Percentiles rank a stretch among this genome's conserved stretches.
Conservation (phyloP, 2,329 filamentous ascomycete genomes). For the Diaporthe ampelina region DNA sequence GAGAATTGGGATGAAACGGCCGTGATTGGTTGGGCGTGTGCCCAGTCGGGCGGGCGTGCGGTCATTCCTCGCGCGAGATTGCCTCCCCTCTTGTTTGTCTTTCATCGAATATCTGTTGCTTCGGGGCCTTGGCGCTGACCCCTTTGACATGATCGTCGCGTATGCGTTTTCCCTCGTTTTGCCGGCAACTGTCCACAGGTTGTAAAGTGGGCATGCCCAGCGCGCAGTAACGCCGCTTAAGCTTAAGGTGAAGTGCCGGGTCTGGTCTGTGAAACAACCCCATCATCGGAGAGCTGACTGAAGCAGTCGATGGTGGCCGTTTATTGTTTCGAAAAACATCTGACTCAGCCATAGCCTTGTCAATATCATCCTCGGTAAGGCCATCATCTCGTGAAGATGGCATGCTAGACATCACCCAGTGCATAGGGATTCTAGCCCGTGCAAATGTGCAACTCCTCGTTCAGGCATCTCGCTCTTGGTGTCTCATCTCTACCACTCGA, state of each 20-base stretch:
- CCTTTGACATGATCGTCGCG: constrained; percentile 8
- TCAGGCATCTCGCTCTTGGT: constrained; percentile 3
- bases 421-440: not conserved
- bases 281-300: not conserved
- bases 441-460: not conserved
- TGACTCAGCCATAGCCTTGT: constrained; percentile 25
- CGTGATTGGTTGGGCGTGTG: not conserved
- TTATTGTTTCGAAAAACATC: constrained; percentile 27
- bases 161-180: not conserved
- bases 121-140: not conserved
- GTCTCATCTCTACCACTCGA: constrained; percentile 11
- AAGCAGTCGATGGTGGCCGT: constrained; percentile 12
- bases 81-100: constrained; percentile 17
- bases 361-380: constrained; percentile 26
- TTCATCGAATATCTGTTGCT: constrained; percentile 25
- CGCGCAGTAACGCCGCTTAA: not conserved
- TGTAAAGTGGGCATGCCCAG: not conserved
- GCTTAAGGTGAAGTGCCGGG: constrained; percentile 22
- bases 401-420: not conserved
- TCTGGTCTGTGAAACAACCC: constrained; percentile 27
- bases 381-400: constrained; percentile 8
- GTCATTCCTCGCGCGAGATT: constrained; percentile 20
- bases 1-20: constrained; percentile 28
- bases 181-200: not conserved
- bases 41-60: not conserved